Percentiles rank a stretch among this genome's conserved stretches.
These are phyloP conservation scores for Lepidium africanum DNA, from an alignment of 345 rosid genomes.

Conservation along the genomic window DNA sequence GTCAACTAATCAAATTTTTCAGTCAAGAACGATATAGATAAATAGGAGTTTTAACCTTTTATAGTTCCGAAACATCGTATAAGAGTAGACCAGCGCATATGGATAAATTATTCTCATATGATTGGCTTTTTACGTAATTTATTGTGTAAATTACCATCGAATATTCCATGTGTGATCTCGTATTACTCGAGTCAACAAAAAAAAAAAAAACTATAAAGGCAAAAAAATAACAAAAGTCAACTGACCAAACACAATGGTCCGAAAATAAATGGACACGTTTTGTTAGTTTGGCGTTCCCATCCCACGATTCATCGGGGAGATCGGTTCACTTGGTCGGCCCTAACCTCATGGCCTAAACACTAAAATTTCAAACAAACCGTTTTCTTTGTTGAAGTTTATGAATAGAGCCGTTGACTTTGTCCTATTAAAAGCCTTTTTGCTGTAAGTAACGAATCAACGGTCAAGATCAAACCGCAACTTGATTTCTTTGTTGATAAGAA, in stretches of 20 bases:
- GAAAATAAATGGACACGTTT: slow-evolving; percentile 22
- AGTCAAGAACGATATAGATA: too few species aligned
- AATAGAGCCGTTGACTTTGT: slow-evolving; percentile 20
- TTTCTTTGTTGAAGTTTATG: slow-evolving; percentile 16
- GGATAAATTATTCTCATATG: background rate
- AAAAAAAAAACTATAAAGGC: background rate
- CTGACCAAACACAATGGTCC: slow-evolving; percentile 9
- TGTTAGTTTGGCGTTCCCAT: slow-evolving; percentile 21
- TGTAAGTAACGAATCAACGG: slow-evolving; percentile 21
- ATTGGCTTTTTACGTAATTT: background rate
- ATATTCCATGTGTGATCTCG: slow-evolving; percentile 4
- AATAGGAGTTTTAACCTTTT: too few species aligned
- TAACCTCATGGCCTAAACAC: background rate
- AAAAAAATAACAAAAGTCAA: slow-evolving; percentile 5
- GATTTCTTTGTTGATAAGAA: slow-evolving; percentile 16
- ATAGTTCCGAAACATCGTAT: too few species aligned
- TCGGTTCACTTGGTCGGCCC: slow-evolving; percentile 12
- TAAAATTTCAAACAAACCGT: background rate
- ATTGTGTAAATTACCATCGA: background rate
- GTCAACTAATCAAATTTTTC: too few species aligned
- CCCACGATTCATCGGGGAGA: slow-evolving; percentile 16
- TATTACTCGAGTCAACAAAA: slow-evolving; percentile 3
- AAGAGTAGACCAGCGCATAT: too few species aligned
- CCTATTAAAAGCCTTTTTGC: background rate
- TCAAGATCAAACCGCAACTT: slow-evolving; percentile 15